These are phyloP conservation scores for Spergularia azorica DNA, from an alignment of 179 eudicot genomes.

Conservation along the genomic window DNA sequence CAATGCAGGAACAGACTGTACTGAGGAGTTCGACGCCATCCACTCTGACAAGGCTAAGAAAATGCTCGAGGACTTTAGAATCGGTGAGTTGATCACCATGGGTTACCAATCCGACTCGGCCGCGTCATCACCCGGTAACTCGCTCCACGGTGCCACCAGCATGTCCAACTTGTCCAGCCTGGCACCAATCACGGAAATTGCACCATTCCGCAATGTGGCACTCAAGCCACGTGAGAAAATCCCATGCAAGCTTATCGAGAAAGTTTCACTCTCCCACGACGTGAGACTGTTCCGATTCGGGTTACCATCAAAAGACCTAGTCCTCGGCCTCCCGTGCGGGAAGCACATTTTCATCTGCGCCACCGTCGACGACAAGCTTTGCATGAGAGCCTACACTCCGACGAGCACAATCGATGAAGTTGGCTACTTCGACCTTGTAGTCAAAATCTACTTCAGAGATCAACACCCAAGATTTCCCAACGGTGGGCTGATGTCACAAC, in stretches of 20 bases:
- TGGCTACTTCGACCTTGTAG: constrained; percentile 77
- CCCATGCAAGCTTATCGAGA: constrained; percentile 67
- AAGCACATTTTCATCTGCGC: constrained; percentile 82
- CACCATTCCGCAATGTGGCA: constrained; percentile 44
- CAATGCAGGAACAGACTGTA: constrained; percentile 88
- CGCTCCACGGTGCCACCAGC: constrained; percentile 55
- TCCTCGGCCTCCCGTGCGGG: constrained; percentile 75
- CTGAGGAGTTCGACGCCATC: constrained; percentile 91
- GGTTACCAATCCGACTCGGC: constrained; percentile 57
- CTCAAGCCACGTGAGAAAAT: constrained; percentile 59
- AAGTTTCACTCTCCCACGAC: constrained; percentile 67
- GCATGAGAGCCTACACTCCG: constrained; percentile 93
- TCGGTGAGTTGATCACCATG: constrained; percentile 67
- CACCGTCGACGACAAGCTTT: constrained; percentile 53
- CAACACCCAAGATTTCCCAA: constrained; percentile 67
- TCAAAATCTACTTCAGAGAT: constrained; percentile 68
- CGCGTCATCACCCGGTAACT: constrained; percentile 57
- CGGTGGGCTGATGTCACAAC: constrained; percentile 79
- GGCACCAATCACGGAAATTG: constrained; percentile 54
- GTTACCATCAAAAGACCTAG: constrained; percentile 62
- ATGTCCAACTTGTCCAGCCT: constrained; percentile 27
- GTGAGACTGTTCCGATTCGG: constrained; percentile 64
- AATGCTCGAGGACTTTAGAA: constrained; percentile 62
- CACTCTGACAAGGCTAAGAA: constrained; percentile 87
- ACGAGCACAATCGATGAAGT: constrained; percentile 55